Base-by-base conservation (phyloP, 768 basidiomycete genomes). In the Kwoniella pini region DNA sequence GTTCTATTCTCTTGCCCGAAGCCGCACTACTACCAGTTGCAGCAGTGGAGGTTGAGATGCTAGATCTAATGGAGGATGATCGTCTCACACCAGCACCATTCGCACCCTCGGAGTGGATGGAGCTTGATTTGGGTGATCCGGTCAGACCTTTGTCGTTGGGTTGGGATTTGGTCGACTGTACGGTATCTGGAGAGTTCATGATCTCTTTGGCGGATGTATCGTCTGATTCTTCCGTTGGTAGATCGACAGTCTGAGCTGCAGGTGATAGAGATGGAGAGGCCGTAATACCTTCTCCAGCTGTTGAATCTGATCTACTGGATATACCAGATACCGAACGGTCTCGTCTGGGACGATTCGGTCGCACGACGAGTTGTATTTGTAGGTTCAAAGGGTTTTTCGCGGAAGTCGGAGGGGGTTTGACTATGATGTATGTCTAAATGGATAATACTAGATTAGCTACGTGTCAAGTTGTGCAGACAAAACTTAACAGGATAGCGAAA, bases 371-470 rank as follows among this genome's bases (percentile, higher is more conserved):
- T 77, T 96, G 93, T 11, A 96, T 87, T 70, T 96, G 93, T 0
- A 95, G 82, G 75, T 94, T 93, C 43, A 94, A 82, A 0, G 91
- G 88, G 65, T 94, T 90, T 63, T 88, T 89, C n/a, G 85, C 82
- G 69, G 87, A 86, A 5, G 89, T 85, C 0, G 91, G 90, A 2
- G 91, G 91, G 4, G 93, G 93, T 50, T 90, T 86, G 56, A 95
- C 93, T 72, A 95, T 86, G 58, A 94, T 89, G 80, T 93, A 91
- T 0, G 88, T 90, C 91, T 94, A 74, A 2, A 12, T n/a, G 7
- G n/a, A n/a, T n/a, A n/a, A n/a, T n/a, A n/a, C n/a, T n/a, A n/a
- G n/a, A n/a, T n/a, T n/a, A n/a, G n/a, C n/a, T n/a, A n/a, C n/a
- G n/a, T n/a, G n/a, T n/a, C n/a, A n/a, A n/a, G n/a, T n/a, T n/a